Evolutionary conservation across 495 filamentous ascomycete genomes (phyloP).

Genomic region (Parathielavia appendiculata): DNA sequence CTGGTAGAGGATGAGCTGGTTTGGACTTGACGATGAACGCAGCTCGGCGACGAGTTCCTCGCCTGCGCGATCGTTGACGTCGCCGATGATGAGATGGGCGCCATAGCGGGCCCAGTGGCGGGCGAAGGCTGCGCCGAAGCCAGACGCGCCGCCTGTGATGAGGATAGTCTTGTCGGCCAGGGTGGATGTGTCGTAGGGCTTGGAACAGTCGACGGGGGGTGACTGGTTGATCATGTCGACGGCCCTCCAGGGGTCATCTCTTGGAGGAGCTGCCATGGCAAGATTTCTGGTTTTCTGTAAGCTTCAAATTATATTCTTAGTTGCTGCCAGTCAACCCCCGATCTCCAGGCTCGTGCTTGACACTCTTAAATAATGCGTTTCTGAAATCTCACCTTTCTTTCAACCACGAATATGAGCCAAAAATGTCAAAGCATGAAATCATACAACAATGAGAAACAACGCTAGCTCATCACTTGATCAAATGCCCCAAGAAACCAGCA

Average conservation of each 20-base stretch:
- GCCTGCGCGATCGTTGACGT: conserved; percentile 39
- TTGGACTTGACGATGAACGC: conserved; percentile 27
- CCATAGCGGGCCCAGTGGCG: conserved; percentile 39
- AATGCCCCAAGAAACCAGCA: background rate
- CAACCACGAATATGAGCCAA: background rate
- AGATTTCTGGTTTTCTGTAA: background rate
- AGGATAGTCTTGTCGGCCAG: conserved; percentile 45
- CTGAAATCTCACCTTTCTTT: background rate
- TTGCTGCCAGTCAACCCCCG: too few species aligned
- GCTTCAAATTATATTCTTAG: background rate
- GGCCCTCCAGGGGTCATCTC: conserved; percentile 20
- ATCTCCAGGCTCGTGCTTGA: too few species aligned
- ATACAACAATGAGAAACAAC: background rate
- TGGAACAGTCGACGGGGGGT: conserved; percentile 32
- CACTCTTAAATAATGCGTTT: too few species aligned
- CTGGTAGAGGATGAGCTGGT: conserved; percentile 42
- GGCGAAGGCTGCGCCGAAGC: conserved; percentile 50
- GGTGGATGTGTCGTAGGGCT: conserved; percentile 36
- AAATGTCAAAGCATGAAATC: background rate
- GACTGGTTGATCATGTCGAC: conserved; percentile 29
- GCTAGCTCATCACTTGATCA: background rate
- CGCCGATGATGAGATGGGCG: conserved; percentile 45
- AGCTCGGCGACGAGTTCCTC: conserved; percentile 36
- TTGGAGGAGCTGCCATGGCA: conserved; percentile 13
- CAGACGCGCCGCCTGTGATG: conserved; percentile 49